Evolutionary conservation across 352 stramenopile species (phyloP), one percentile per base, ranked within the genome.

Genomic region (Phytophthora crassamura): DNA sequence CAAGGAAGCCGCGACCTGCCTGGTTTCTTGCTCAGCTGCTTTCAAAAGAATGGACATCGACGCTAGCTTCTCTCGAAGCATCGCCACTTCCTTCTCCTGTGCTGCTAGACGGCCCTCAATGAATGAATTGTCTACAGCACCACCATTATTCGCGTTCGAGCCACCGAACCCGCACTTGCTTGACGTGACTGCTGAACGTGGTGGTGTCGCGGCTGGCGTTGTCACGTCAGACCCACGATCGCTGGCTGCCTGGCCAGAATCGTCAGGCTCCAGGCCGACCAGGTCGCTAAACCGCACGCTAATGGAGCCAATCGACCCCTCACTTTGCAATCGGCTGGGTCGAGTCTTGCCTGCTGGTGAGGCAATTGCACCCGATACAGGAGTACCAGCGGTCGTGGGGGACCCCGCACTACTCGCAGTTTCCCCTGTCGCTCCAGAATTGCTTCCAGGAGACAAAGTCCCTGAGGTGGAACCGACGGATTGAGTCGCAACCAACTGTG

Each of bases 1-100:
- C 1, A 94, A 45, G 0, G 82, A 76, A n/a, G 74, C 69, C 2
- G 58, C 45, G 2, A 92, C 45, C 36, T 84, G 74, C 10, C 68
- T 64, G n/a, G 87, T 90, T 41, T 94, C 84, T 35, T 91, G 80
- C 3, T 89, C 82, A 1, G 73, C 72, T n/a, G 81, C 57, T 57
- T 88, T 88, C 1, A 92, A 46, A 25, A 88, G 62, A 40, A 92
- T 75, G 5, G 84, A 88, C 35, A 91, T 64, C 0, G 83, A 86
- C 2, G 72, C 71, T 16, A 93, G 52, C 39, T 94, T 94, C 32
- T 90, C 78, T 60, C 82, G 81, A 1, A 94, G 71, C 78, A 89
- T 91, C 5, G 39, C 41, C 18, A 93, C 87, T 39, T 93, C 81
- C 41, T 84, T 86, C 25, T 88, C 78, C 51, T 93, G 82, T 1